Evolutionary conservation across 208 protist genomes (phyloP), one percentile per base, ranked within the genome.

Genomic region (Phytomonas serpens): DNA sequence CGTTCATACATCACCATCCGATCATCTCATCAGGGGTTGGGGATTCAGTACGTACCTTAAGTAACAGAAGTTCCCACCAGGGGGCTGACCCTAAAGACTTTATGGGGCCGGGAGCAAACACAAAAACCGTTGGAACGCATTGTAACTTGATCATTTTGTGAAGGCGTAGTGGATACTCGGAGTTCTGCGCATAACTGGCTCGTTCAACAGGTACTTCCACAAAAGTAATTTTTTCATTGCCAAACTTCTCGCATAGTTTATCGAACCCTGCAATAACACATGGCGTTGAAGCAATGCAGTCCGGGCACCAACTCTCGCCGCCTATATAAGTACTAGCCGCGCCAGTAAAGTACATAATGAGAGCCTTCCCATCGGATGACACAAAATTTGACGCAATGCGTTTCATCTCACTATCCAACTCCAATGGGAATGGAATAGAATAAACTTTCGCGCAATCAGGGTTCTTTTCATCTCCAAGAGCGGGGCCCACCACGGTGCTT

Each of bases 281-380:
- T 32, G 75, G 74, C 68, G 89, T 87, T 19, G 80, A 80, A 2
- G 65, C 63, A 29, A 88, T 82, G 74, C 90, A 95, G 67, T 87
- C 72, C 32, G 88, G 88, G 73, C 90, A 95, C 90, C 90, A 95
- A 5, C 84, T 89, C 61, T 79, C 70, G 30, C 83, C 80, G 13
- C 47, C 47, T 10, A 85, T 91, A 5, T 67, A 84, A 9, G 80
- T 78, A 30, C 86, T 72, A 34, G 73, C 73, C 23, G 78, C 72
- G 40, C 88, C 87, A 9, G 83, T 85, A 32, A 92, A 71, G 57
- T 85, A 88, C 23, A 95, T 52, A 40, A 90, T 72, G 64, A 90
- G 34, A 0, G 82, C 42, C 33, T 72, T 71, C 23, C 70, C 72
- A 38, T 67, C 29, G 30, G 33, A 23, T 3, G n/a, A 11, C 32